These are phyloP conservation scores for Irpex lacteus DNA, from an alignment of 1,284 basidiomycete genomes.

Conservation along the genomic window DNA sequence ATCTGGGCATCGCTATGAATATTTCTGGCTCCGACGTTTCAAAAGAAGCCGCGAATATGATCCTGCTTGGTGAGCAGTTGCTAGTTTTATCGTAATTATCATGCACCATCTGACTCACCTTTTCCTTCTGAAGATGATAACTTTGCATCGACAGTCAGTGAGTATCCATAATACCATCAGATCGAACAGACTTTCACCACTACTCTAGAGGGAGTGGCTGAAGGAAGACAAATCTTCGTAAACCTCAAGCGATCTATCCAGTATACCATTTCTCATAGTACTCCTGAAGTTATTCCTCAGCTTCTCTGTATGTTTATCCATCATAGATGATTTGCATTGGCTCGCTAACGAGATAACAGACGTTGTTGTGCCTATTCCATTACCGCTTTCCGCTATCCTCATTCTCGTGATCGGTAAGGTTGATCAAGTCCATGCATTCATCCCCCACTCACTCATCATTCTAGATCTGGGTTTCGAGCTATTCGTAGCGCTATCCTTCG, in stretches of 20 bases:
- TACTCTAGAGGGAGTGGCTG: conserved; percentile 56
- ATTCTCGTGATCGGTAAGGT: conserved; percentile 64
- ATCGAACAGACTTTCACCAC: not conserved
- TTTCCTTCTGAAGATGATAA: conserved; percentile 51
- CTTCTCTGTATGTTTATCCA: conserved; percentile 46
- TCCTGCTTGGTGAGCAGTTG: conserved; percentile 47
- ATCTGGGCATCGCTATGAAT: conserved; percentile 75
- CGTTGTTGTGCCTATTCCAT: conserved; percentile 64
- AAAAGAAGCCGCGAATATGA: conserved; percentile 75
- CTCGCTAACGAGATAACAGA: conserved; percentile 34
- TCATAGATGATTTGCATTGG: not conserved
- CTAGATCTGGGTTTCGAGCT: conserved; percentile 69
- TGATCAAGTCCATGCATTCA: not conserved
- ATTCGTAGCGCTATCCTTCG: conserved; percentile 66
- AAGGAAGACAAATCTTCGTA: conserved; percentile 67
- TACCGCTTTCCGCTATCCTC: conserved; percentile 64
- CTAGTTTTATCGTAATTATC: not conserved
- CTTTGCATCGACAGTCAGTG: conserved; percentile 67
- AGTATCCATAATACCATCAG: conserved; percentile 29
- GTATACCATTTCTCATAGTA: conserved; percentile 65
- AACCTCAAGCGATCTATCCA: conserved; percentile 71
- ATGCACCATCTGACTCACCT: conserved; percentile 4
- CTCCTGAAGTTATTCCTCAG: conserved; percentile 67
- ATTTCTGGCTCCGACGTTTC: conserved; percentile 72
- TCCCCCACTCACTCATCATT: not conserved